Percentiles rank a stretch among this genome's conserved stretches.
These are phyloP conservation scores for Leersia perrieri DNA, from an alignment of 176 grass and related monocot genomes.

Conservation along the genomic window DNA sequence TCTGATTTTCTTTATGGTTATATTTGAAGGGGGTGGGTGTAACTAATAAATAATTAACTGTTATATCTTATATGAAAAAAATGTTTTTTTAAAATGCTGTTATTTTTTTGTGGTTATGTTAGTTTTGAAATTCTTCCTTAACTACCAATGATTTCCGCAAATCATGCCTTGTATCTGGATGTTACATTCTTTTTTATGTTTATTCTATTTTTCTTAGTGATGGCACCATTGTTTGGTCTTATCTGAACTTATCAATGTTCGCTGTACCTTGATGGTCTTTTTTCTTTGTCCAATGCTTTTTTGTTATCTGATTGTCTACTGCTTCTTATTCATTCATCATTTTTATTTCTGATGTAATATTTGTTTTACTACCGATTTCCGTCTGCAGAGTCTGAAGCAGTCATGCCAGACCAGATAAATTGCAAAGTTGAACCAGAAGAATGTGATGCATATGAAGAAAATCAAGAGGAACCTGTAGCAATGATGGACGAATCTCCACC, in stretches of 20 bases:
- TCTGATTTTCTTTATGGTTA: neutral
- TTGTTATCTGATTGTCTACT: neutral
- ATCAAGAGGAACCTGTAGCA: slow-evolving; percentile 70
- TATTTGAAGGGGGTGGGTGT: neutral
- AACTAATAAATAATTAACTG: too few species aligned
- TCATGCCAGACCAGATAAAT: slow-evolving; percentile 42
- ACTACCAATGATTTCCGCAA: neutral
- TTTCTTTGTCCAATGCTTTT: neutral
- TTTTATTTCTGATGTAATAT: neutral
- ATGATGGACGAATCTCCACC: slow-evolving; percentile 83
- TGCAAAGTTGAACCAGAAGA: slow-evolving; percentile 69
- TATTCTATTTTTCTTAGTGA: neutral
- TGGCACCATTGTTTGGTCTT: neutral
- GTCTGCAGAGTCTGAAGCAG: slow-evolving; percentile 48
- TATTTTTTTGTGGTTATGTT: neutral
- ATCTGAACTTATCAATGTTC: neutral
- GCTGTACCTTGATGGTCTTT: neutral
- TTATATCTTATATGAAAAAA: too few species aligned
- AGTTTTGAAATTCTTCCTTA: neutral
- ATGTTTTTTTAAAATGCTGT: neutral
- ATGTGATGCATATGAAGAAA: slow-evolving; percentile 69
- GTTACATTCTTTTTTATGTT: neutral
- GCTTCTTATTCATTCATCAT: neutral
- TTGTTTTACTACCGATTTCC: slow-evolving; percentile 5
- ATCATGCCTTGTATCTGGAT: neutral